A percentile compares a stretch with the other conserved stretches of the same genome.
These are phyloP conservation scores for Sugiyamaella mastotermitis DNA, from an alignment of 805 yeast species.

Conservation along the genomic window DNA sequence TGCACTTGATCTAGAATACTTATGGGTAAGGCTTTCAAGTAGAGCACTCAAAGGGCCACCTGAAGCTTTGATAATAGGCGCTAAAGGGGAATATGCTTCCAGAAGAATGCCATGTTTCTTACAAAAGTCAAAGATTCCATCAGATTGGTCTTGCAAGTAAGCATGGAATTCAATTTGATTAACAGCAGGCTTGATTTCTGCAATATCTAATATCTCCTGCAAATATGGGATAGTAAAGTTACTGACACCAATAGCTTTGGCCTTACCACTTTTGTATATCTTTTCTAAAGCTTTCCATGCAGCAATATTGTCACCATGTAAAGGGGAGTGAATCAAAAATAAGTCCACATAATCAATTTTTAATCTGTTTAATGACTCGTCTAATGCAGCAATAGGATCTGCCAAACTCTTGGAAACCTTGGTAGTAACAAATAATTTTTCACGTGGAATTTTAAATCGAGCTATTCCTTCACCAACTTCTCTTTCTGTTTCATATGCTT, in stretches of 20 bases:
- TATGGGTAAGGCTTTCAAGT: slow-evolving; percentile 49
- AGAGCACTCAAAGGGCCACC: slow-evolving; percentile 42
- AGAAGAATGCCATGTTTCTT: slow-evolving; percentile 40
- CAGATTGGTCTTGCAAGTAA: slow-evolving; percentile 42
- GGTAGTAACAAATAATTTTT: slow-evolving; percentile 19
- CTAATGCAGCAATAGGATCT: slow-evolving; percentile 38
- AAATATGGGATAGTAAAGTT: slow-evolving; percentile 59
- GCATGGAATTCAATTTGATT: slow-evolving; percentile 61
- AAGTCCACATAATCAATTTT: slow-evolving; percentile 48
- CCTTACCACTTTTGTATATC: slow-evolving; percentile 35
- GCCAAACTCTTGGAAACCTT: slow-evolving; percentile 18
- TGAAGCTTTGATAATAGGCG: slow-evolving; percentile 50
- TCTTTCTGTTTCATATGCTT: slow-evolving; percentile 60
- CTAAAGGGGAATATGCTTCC: slow-evolving; percentile 70
- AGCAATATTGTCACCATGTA: slow-evolving; percentile 27
- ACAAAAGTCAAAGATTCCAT: slow-evolving; percentile 40
- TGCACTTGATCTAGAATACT: slow-evolving; percentile 35
- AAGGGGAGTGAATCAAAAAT: slow-evolving; percentile 56
- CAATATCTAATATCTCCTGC: slow-evolving; percentile 48
- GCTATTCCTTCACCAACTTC: slow-evolving; percentile 58
- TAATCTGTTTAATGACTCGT: slow-evolving; percentile 36
- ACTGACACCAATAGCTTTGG: slow-evolving; percentile 70
- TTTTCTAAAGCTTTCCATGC: slow-evolving; percentile 51
- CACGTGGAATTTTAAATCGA: slow-evolving; percentile 39
- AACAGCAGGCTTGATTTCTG: slow-evolving; percentile 49